These are phyloP conservation scores for Cicer pinnatifidum DNA, from an alignment of 306 rosid species.

Conservation along the genomic window DNA sequence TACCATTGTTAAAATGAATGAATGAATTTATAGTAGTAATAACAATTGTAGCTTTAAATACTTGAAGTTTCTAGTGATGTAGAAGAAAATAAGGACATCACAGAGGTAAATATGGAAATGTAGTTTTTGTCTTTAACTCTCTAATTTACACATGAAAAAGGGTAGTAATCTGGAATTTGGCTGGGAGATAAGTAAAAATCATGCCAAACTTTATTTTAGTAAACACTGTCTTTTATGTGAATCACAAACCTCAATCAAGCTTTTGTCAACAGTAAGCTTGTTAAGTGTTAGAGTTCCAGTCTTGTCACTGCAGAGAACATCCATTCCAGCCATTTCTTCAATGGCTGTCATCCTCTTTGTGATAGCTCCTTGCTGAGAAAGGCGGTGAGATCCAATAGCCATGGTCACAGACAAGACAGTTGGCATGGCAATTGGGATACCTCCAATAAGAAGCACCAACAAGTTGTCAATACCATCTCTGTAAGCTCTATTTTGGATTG, in stretches of 20 bases:
- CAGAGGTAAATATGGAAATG: not conserved
- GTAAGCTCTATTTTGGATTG: constrained; percentile 70
- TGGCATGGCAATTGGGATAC: constrained; percentile 94
- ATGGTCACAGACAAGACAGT: constrained; percentile 87
- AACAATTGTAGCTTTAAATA: not conserved
- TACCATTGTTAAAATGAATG: not conserved
- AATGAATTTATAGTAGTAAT: not conserved
- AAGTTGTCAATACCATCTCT: constrained; percentile 86
- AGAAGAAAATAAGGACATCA: not conserved
- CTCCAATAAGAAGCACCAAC: constrained; percentile 87
- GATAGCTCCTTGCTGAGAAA: constrained; percentile 86
- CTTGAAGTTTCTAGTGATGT: not conserved
- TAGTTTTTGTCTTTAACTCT: not conserved
- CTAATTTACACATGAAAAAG: too few relatives aligned
- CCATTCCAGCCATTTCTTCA: constrained; percentile 94
- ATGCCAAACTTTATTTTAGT: too few relatives aligned
- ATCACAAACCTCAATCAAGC: constrained; percentile 66
- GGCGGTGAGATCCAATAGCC: constrained; percentile 89
- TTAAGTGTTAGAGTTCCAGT: constrained; percentile 91
- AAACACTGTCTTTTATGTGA: not conserved
- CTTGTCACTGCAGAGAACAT: constrained; percentile 86
- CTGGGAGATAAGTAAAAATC: too few relatives aligned
- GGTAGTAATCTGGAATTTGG: too few relatives aligned
- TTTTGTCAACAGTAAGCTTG: constrained; percentile 80
- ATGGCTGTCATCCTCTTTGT: constrained; percentile 95